These are phyloP conservation scores for Amborella trichopoda DNA, from an alignment of 164 flowering plant genomes.

Conservation along the genomic window DNA sequence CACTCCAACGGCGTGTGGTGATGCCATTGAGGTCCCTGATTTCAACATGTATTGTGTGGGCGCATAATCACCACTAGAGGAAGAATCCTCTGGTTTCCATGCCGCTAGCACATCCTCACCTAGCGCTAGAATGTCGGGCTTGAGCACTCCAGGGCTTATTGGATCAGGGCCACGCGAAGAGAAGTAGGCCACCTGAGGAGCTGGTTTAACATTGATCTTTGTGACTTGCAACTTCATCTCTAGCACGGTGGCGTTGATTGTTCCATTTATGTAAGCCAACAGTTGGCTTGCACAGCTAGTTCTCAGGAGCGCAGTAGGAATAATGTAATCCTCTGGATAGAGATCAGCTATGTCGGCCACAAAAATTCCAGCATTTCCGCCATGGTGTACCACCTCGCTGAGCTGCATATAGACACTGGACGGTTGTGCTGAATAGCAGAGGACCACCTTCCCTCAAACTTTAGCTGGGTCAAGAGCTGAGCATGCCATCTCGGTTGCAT, in stretches of 20 bases:
- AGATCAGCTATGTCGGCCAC: constrained; percentile 7
- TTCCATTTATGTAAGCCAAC: too few species aligned
- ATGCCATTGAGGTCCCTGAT: too few species aligned
- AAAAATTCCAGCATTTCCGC: constrained; percentile 19
- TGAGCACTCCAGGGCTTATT: constrained; percentile 1
- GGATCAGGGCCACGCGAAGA: constrained; percentile 7
- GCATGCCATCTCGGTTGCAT: too few species aligned
- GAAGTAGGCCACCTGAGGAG: constrained; percentile 7
- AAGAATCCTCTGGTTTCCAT: too few species aligned
- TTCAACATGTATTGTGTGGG: too few species aligned
- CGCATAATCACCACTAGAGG: too few species aligned
- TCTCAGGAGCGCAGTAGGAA: constrained; percentile 17
- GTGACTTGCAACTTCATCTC: too few species aligned
- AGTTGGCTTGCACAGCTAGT: too few species aligned
- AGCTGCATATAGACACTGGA: too few species aligned
- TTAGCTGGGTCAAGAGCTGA: constrained; percentile 19
- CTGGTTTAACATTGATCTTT: too few species aligned
- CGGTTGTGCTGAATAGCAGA: constrained; percentile 17
- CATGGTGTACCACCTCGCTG: constrained; percentile 6
- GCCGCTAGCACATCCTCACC: constrained; percentile 4
- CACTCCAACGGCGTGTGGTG: constrained; percentile 3
- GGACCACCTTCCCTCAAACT: constrained; percentile 17
- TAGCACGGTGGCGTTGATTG: constrained; percentile 10
- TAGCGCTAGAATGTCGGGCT: constrained; percentile 4
- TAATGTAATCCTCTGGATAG: constrained; percentile 5